Conservation (phyloP, 495 filamentous ascomycete species). For the Xylaria cubensis region DNA sequence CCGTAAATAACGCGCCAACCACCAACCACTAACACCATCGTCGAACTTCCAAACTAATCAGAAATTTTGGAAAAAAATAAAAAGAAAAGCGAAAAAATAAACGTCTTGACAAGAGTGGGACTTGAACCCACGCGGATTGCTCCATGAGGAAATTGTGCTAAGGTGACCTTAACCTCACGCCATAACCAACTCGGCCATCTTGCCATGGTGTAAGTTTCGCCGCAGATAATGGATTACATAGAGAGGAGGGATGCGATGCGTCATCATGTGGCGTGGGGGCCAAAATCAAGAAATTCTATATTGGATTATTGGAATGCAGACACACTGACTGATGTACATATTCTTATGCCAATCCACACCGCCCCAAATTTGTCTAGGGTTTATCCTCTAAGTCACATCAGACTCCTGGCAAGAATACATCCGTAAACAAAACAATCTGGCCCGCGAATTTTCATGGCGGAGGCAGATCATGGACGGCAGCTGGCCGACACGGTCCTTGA, state of each 20-base stretch:
- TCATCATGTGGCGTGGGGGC: background rate
- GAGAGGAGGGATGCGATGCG: background rate
- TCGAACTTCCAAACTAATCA: too few relatives aligned
- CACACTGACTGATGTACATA: background rate
- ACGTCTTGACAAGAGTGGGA: conserved; percentile 47
- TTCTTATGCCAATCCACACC: conserved; percentile 4
- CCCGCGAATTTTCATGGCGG: conserved; percentile 32
- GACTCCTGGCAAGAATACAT: background rate
- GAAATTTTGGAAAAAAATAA: too few relatives aligned
- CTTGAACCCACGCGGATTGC: conserved; percentile 52
- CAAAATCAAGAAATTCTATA: too few relatives aligned
- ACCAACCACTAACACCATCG: too few relatives aligned
- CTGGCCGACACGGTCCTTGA: conserved; percentile 75
- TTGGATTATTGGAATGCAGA: too few relatives aligned
- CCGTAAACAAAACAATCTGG: background rate
- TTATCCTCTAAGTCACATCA: background rate
- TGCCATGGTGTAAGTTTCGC: too few relatives aligned
- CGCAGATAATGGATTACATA: background rate
- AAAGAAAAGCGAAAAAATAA: background rate
- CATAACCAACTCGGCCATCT: conserved; percentile 55
- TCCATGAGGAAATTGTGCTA: conserved; percentile 43
- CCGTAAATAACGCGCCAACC: too few relatives aligned
- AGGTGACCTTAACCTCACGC: conserved; percentile 52
- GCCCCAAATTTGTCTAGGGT: background rate
- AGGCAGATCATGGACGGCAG: conserved; percentile 35